Percentiles rank a stretch among this genome's conserved stretches.
Evolutionary conservation across 176 grass and related monocot species (phyloP).

Genomic region (Oryza meridionalis): DNA sequence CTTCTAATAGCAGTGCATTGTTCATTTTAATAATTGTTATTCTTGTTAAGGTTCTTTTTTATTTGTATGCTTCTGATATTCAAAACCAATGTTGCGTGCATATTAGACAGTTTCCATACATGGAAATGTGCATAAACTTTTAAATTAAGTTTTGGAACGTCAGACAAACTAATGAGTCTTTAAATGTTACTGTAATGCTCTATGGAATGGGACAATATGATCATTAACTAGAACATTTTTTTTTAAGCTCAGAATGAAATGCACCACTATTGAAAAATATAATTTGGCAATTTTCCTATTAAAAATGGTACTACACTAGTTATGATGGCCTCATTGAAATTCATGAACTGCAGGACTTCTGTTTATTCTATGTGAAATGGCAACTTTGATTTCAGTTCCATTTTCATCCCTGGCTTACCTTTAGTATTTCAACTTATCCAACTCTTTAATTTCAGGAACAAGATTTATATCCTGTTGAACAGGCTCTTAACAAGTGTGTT

Average conservation of each 20-base stretch:
- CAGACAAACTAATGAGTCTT: not conserved
- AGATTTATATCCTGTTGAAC: slow-evolving; percentile 60
- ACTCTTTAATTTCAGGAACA: slow-evolving; percentile 50
- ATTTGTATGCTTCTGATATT: slow-evolving; percentile 46
- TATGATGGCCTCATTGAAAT: not conserved
- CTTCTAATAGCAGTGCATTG: slow-evolving; percentile 32
- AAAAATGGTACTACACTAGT: not conserved
- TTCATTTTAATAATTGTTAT: slow-evolving; percentile 44
- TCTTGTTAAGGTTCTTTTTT: slow-evolving; percentile 46
- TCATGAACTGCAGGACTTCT: slow-evolving; percentile 9
- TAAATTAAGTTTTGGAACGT: slow-evolving; percentile 39
- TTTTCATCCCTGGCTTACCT: not conserved
- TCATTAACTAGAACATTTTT: not conserved
- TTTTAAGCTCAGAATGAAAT: not conserved
- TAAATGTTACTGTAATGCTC: not conserved
- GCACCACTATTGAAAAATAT: not conserved
- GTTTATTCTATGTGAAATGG: not conserved
- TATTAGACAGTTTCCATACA: slow-evolving; percentile 23
- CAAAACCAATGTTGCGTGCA: slow-evolving; percentile 38
- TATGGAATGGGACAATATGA: slow-evolving; percentile 1
- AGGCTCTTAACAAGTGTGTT: slow-evolving; percentile 63
- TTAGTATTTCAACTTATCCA: not conserved
- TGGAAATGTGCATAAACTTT: slow-evolving; percentile 30
- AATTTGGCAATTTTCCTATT: not conserved
- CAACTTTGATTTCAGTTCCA: not conserved